These are phyloP conservation scores for Alloascoidea hylecoeti DNA, from an alignment of 805 yeast genomes.

Conservation along the genomic window DNA sequence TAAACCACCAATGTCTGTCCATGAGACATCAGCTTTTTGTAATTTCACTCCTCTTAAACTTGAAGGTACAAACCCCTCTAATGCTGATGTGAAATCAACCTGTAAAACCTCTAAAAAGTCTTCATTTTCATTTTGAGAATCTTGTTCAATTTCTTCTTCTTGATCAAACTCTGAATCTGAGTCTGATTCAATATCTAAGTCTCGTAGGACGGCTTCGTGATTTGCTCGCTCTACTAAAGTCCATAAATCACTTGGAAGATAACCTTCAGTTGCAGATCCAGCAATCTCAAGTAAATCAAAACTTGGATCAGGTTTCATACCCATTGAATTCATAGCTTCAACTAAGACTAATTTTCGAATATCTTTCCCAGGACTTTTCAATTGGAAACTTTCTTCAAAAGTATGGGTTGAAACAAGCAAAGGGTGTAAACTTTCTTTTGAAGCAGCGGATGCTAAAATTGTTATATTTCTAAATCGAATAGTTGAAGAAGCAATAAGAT, in stretches of 20 bases:
- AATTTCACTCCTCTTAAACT: slow-evolving; percentile 77
- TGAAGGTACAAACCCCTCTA: slow-evolving; percentile 65
- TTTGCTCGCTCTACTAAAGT: slow-evolving; percentile 49
- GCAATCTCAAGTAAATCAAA: slow-evolving; percentile 38
- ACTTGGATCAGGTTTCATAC: slow-evolving; percentile 20
- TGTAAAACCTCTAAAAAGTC: slow-evolving; percentile 15
- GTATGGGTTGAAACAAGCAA: slow-evolving; percentile 53
- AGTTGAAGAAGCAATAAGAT: slow-evolving; percentile 28
- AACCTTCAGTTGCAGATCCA: slow-evolving; percentile 70
- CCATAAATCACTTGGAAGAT: slow-evolving; percentile 69
- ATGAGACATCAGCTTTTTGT: slow-evolving; percentile 58
- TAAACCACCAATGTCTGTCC: slow-evolving; percentile 89
- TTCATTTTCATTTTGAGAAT: slow-evolving; percentile 1
- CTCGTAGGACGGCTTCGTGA: slow-evolving; percentile 16
- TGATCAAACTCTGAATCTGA: slow-evolving; percentile 3
- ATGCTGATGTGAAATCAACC: slow-evolving; percentile 35
- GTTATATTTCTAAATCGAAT: slow-evolving; percentile 28
- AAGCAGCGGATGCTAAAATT: slow-evolving; percentile 45
- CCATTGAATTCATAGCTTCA: slow-evolving; percentile 22
- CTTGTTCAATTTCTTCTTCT: slow-evolving; percentile 7
- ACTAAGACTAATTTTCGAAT: slow-evolving; percentile 35
- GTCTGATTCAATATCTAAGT: slow-evolving; percentile 4
- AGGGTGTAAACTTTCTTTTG: slow-evolving; percentile 53
- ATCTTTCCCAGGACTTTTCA: slow-evolving; percentile 58
- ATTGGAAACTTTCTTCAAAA: slow-evolving; percentile 42